Base-by-base conservation (phyloP, 148 eudicot species). In the Rhododendron molle region DNA sequence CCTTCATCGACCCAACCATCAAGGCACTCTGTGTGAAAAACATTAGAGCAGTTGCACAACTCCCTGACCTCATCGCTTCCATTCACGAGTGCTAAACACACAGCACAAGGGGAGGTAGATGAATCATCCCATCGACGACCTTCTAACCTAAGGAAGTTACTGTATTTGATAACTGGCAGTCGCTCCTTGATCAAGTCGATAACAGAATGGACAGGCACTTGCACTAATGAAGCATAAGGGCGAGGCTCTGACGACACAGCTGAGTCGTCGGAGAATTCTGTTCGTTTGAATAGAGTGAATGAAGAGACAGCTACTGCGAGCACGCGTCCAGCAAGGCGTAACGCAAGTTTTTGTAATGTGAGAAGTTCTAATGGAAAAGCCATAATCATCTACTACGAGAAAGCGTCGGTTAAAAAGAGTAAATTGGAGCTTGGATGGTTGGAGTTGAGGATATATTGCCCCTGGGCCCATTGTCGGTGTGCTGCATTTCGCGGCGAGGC, bases 11-110 rank as follows among this genome's bases (percentile, higher is more conserved):
- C 16, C 85, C 85, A 83, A 73, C n/a, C 38, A 28, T 83, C 85
- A 2, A 83, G 56, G 85, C 85, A 83, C 50, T 26, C 38, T 1
- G 15, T 18, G 77, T 83, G 85, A 67, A 83, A 83, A 7, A 20
- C 12, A 6, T 83, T 77, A 44, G 23, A 26, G 23, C 85, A 83
- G 20, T 46, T 83, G 14, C 18, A 14, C 7, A 83, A 28, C 85
- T 65, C 85, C 30, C 85, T 83, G n/a, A 85, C 67, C n/a, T 72
- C 81, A 50, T 88, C 71, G 2, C 47, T 50, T 0, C 14, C 26
- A 40, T 69, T 84, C 46, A 85, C 0, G 18, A 23, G 2, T 43
- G 26, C 47, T 78, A 85, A 82, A 54, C 89, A 88, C 4, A 88
- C 81, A 9, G 85, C 87, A 78, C 87, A 85, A 2, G 5, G 34